These are phyloP conservation scores for Lactifluus hygrophoroides DNA, from an alignment of 768 basidiomycete species.

Conservation along the genomic window DNA sequence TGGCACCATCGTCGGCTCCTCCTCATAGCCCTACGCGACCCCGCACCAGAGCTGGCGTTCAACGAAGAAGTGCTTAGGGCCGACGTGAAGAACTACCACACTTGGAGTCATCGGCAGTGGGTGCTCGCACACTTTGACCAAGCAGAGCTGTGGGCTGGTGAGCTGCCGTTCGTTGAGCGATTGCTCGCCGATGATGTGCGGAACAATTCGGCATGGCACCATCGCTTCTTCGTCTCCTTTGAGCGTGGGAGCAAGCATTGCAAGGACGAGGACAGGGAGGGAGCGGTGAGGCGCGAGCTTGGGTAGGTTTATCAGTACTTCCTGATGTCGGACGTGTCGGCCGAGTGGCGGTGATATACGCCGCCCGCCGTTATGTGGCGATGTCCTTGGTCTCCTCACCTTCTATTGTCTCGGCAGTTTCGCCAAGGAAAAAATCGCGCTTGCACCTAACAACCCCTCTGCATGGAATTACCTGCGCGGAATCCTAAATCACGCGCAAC, in stretches of 20 bases:
- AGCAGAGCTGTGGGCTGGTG: constrained; percentile 59
- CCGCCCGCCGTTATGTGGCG: not conserved
- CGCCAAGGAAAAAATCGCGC: constrained; percentile 71
- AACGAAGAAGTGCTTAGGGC: constrained; percentile 59
- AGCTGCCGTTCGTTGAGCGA: constrained; percentile 65
- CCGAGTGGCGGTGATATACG: not conserved
- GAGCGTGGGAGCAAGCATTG: constrained; percentile 52
- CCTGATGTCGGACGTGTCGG: not conserved
- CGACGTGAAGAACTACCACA: constrained; percentile 97
- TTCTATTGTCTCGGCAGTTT: constrained; percentile 44
- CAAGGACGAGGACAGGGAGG: constrained; percentile 48
- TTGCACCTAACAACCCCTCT: constrained; percentile 88
- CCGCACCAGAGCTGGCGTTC: constrained; percentile 69
- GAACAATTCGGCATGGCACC: constrained; percentile 98
- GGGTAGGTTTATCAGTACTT: constrained; percentile 43
- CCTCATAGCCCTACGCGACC: constrained; percentile 45
- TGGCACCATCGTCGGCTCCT: constrained; percentile 90
- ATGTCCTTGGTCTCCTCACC: not conserved
- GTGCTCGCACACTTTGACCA: constrained; percentile 77
- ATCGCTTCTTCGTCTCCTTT: constrained; percentile 84
- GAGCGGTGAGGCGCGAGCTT: constrained; percentile 59
- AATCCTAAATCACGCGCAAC: constrained; percentile 51
- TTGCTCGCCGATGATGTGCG: constrained; percentile 71
- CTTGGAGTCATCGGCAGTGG: constrained; percentile 98
- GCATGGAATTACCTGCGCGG: constrained; percentile 98